Evolutionary conservation across 2,329 filamentous ascomycete species (phyloP), one percentile per base, ranked within the genome.

Genomic region (Ceratocystis ficicola): DNA sequence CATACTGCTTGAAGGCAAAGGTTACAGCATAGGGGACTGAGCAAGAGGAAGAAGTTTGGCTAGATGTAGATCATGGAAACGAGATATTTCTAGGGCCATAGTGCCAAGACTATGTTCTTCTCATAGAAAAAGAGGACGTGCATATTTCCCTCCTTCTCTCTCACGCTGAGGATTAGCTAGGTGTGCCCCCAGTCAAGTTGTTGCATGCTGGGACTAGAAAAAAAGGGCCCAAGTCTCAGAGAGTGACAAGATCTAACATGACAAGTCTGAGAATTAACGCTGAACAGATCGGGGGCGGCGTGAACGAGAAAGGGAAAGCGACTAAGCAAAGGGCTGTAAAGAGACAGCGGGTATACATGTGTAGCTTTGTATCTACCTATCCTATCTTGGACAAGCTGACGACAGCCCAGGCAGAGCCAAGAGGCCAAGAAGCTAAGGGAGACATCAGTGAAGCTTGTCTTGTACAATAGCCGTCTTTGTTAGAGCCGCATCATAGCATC

Each of bases 371-470:
- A 25, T 8, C 22, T 22, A 25, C 2, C 44, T 0, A n/a, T 20
- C 46, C 7, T 22, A 6, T 12, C 6, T 30, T 8, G 52, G 52
- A 2, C 52, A 57, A 36, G 28, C 12, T 41, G 36, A 41, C 36
- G 36, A 41, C 36, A 41, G 4, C 10, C 36, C 36, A 41, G 36
- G 36, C 10, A 41, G 22, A 30, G 52, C 28, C 28, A 20, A 59
- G 52, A 32, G 50, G 50, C 50, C 50, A 55, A 55, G 50, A 36
- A 10, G 55, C 55, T 17, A 59, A 10, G 55, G n/a, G 20, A 59
- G 55, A 3, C 55, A 36, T n/a, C 7, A 5, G 55, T 8, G 17
- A 59, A 59, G 55, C 55, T 59, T 59, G 28, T 59, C 6, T 8
- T 10, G 28, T 17, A 30, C 52, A 57, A 32, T 4, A 28, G 1